Conservation (phyloP, 345 rosid genomes). For the Salix viminalis region DNA sequence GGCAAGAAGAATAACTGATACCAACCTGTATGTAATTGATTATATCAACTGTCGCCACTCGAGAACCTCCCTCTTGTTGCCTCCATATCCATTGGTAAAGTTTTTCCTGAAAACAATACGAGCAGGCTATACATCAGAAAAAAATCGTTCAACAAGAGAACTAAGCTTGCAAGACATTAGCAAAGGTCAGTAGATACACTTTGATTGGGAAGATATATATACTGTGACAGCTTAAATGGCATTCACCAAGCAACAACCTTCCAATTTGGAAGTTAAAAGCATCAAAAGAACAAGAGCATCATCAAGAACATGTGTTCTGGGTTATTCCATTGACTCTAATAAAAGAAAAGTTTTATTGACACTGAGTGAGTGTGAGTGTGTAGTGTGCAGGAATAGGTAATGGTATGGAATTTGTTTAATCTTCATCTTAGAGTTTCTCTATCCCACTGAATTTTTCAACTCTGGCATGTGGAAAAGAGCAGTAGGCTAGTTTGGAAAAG, state of each 20-base stretch:
- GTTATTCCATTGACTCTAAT: background rate
- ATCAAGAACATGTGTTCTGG: background rate
- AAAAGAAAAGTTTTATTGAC: background rate
- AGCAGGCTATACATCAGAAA: background rate
- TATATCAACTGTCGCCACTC: constrained; percentile 62
- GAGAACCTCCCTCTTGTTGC: constrained; percentile 79
- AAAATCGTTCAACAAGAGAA: background rate
- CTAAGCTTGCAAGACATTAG: background rate
- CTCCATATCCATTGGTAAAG: constrained; percentile 82
- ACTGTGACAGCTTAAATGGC: background rate
- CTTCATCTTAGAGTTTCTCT: background rate
- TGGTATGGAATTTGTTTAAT: background rate
- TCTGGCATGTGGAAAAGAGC: background rate
- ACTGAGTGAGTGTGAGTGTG: background rate
- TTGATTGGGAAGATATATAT: background rate
- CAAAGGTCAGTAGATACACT: background rate
- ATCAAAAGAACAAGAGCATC: background rate
- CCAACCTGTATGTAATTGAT: constrained; percentile 67
- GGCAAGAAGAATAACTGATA: background rate
- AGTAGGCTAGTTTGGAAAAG: background rate
- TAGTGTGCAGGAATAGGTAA: background rate
- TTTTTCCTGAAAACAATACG: constrained; percentile 61
- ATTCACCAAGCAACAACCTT: background rate
- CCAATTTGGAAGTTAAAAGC: background rate
- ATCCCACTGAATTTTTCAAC: background rate